Base-by-base conservation (phyloP, 2,329 filamentous ascomycete genomes). In the Penicillium sp. region DNA sequence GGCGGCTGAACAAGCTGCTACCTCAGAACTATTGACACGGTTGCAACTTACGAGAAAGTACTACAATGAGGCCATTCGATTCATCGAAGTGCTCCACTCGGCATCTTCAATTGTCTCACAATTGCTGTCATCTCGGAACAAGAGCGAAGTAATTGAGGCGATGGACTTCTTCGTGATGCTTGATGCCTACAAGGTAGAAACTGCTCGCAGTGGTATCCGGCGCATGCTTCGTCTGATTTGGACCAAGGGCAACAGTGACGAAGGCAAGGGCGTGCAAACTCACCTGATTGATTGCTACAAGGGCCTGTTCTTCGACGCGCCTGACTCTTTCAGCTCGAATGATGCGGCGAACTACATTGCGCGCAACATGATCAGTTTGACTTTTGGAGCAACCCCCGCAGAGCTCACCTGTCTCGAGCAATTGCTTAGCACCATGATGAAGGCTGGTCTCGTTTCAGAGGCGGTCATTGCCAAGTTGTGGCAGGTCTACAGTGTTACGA, bases 191-290 rank as follows among this genome's bases (percentile, higher is more conserved):
- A 95, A 96, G 75, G 89, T 99, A 59, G 91, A 97, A 75, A 91
- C 95, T 67, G 92, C 96, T 72, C 93, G 96, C 75, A 80, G 89
- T 41, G 95, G 96, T 58, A 98, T 99, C 71, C 87, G 94, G 60
- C 89, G 92, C 58, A 99, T 99, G 95, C 83, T 99, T 63, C 89
- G 94, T 55, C 83, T 99, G 20, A 99, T 99, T 75, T 99, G 95
- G 95, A 99, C 95, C 64, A 99, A 99, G 79, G 94, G 95, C 68
- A 99, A 98, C 78, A 98, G 92, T 69, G 95, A 99, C 71, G 96
- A 99, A 82, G 95, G 96, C 69, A 99, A 98, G 79, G 95, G 95
- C 57, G 93, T 99, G 2, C 96, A 99, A 74, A 91, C 90, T 2
- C 95, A 99, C 76, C 83, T 99, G 34, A 96, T 99, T 66, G 95